Base-by-base conservation (phyloP, 768 basidiomycete species). In the Saitozyma podzolica region DNA sequence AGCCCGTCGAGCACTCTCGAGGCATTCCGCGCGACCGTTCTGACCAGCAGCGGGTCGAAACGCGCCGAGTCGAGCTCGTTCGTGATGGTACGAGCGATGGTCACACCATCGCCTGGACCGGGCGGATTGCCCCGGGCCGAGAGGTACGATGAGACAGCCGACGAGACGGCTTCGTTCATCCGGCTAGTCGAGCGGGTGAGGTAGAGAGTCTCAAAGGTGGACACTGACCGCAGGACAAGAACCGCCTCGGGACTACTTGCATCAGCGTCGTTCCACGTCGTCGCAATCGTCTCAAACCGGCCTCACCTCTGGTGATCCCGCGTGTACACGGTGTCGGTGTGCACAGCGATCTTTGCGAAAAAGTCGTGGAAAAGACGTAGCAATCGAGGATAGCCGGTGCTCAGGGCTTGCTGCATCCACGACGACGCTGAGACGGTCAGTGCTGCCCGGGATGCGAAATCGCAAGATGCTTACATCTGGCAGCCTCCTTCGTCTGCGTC, bases 281-380 rank as follows among this genome's bases (percentile, higher is more conserved):
- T 43, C 49, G 57, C 43, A 56, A 29, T 37, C 54, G 47, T 9
- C 55, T 37, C 3, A 42, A 10, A 41, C 9, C 29, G 10, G 40
- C 64, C 78, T 65, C 57, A 90, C 92, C 91, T 92, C 80, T 99
- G 96, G 54, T 89, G 85, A 0, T 85, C 83, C 56, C 88, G 86
- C 0, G 86, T 88, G 76, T 98, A 98, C 7, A 90, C 82, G 0
- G 96, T 98, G 73, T 98, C 95, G 1, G 96, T 96, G 75, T 97
- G 91, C 10, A 95, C 89, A 2, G 92, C 87, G 56, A 98, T 92
- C 77, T 93, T 93, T 40, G 89, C 87, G 76, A 99, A 99, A 81
- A 99, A 96, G 47, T 93, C 92, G 59, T 99, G 96, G 80, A 99
- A 94, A 2, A 97, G 84, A 9, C 96, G 85, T 9, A 99, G 78